Evolutionary conservation across 2,329 filamentous ascomycete genomes (phyloP).

Genomic region (Colletotrichum lindemuthianum): DNA sequence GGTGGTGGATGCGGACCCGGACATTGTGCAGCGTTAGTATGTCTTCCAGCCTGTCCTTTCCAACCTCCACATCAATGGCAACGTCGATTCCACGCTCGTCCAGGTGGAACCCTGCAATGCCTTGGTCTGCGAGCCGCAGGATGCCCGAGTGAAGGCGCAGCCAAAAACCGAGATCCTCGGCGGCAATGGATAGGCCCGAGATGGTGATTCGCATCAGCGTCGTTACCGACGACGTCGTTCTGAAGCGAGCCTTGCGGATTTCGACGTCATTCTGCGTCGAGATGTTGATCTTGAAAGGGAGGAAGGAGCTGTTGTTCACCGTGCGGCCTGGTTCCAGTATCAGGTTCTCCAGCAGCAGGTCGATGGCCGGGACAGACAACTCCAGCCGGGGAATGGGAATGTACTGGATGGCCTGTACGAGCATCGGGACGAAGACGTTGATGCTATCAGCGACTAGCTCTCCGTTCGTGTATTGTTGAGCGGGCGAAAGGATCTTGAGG

Average conservation of each 20-base stretch:
- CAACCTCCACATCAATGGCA: slow-evolving; percentile 84
- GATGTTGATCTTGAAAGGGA: slow-evolving; percentile 84
- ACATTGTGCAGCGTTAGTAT: slow-evolving; percentile 82
- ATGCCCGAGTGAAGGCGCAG: slow-evolving; percentile 81
- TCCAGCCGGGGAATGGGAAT: slow-evolving; percentile 92
- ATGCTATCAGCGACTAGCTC: slow-evolving; percentile 80
- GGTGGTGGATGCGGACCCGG: slow-evolving; percentile 84
- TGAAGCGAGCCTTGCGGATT: slow-evolving; percentile 79
- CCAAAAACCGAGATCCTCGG: slow-evolving; percentile 91
- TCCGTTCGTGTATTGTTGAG: slow-evolving; percentile 70
- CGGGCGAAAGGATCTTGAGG: slow-evolving; percentile 74
- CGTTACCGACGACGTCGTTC: slow-evolving; percentile 72
- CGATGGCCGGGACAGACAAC: slow-evolving; percentile 82
- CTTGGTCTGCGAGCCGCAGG: slow-evolving; percentile 80
- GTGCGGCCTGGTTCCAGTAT: slow-evolving; percentile 89
- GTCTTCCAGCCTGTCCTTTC: slow-evolving; percentile 80
- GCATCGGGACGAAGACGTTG: slow-evolving; percentile 82
- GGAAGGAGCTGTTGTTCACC: slow-evolving; percentile 86
- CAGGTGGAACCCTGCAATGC: slow-evolving; percentile 85
- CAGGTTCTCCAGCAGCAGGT: slow-evolving; percentile 89
- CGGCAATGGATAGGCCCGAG: slow-evolving; percentile 83
- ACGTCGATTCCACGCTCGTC: slow-evolving; percentile 91
- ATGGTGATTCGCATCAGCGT: slow-evolving; percentile 82
- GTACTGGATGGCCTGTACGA: slow-evolving; percentile 83
- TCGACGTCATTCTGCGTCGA: slow-evolving; percentile 89